A percentile compares a stretch with the other conserved stretches of the same genome.
phyloP scores from a whole-genome alignment of 495 filamentous ascomycete species.

The Bacidia rubella region DNA sequence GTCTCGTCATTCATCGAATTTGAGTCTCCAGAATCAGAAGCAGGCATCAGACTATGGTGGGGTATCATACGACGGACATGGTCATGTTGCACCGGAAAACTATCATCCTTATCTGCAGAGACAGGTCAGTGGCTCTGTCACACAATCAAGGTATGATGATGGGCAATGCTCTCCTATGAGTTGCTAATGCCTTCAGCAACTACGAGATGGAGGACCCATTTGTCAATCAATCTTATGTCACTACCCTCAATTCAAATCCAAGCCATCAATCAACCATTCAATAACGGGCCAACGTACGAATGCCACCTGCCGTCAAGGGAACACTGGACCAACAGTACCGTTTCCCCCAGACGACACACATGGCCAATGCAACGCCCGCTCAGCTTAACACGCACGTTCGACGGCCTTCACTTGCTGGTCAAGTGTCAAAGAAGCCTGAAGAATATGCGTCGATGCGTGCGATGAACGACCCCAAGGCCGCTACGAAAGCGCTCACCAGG shows the following conservation, averaged over 20 bases:
- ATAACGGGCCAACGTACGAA: not conserved
- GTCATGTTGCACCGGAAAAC: not conserved
- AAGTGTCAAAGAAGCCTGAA: not conserved
- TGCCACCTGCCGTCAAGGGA: constrained; percentile 5
- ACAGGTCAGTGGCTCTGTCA: not conserved
- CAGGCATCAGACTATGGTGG: not conserved
- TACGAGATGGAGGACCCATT: not conserved
- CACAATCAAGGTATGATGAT: not conserved
- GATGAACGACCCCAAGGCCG: not conserved
- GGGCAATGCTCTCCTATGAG: not conserved
- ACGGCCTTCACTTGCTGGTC: not conserved
- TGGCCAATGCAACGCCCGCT: not conserved
- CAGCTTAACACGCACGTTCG: not conserved
- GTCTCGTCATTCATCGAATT: not conserved
- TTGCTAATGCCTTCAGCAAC: not conserved
- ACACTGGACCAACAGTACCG: not conserved
- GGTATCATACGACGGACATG: not conserved
- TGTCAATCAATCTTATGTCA: not conserved
- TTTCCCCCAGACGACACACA: not conserved
- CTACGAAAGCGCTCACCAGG: not conserved
- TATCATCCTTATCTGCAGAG: not conserved
- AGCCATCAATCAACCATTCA: not conserved
- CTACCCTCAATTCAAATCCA: not conserved
- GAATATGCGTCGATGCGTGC: not conserved
- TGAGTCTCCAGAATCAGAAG: not conserved